Percentiles rank a stretch among this genome's conserved stretches.
phyloP scores from a whole-genome alignment of 2,329 filamentous ascomycete species.

The Alternaria sp. region DNA sequence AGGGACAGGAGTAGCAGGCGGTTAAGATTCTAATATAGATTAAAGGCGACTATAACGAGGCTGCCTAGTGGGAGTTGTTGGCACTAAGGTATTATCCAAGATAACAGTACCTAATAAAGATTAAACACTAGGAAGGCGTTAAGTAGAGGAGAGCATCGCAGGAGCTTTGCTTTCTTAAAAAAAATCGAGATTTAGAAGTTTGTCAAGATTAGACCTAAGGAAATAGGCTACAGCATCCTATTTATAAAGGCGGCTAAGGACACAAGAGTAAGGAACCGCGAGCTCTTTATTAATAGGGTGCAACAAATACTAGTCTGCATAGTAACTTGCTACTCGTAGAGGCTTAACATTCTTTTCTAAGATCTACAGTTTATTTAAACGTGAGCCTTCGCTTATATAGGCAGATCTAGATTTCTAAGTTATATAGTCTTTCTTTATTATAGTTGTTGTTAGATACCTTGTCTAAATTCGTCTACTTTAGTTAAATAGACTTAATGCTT shows the following conservation, averaged over 20 bases:
- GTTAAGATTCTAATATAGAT: too few species aligned
- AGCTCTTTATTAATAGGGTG: conserved; percentile 54
- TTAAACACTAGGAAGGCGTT: too few species aligned
- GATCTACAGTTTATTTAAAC: conserved; percentile 41
- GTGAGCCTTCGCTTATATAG: conserved; percentile 54
- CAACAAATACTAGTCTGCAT: conserved; percentile 63
- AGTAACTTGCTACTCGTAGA: conserved; percentile 44
- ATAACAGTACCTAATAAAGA: too few species aligned
- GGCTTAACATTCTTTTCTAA: conserved; percentile 29
- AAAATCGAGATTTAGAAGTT: conserved; percentile 44
- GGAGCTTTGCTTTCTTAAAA: too few species aligned
- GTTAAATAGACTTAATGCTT: conserved; percentile 61
- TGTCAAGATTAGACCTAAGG: conserved; percentile 44
- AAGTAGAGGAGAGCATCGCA: too few species aligned
- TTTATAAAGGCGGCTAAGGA: conserved; percentile 65
- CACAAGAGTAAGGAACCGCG: conserved; percentile 60
- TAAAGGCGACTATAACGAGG: too few species aligned
- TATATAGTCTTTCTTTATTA: conserved; percentile 58
- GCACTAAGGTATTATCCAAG: too few species aligned
- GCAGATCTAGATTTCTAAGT: conserved; percentile 59
- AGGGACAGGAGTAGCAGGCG: too few species aligned
- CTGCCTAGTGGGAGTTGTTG: too few species aligned
- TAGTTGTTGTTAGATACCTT: conserved; percentile 57
- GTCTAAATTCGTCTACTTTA: conserved; percentile 60
- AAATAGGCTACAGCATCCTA: conserved; percentile 58